Base-by-base conservation (phyloP, 1,284 basidiomycete genomes). In the Schizophyllum amplum region DNA sequence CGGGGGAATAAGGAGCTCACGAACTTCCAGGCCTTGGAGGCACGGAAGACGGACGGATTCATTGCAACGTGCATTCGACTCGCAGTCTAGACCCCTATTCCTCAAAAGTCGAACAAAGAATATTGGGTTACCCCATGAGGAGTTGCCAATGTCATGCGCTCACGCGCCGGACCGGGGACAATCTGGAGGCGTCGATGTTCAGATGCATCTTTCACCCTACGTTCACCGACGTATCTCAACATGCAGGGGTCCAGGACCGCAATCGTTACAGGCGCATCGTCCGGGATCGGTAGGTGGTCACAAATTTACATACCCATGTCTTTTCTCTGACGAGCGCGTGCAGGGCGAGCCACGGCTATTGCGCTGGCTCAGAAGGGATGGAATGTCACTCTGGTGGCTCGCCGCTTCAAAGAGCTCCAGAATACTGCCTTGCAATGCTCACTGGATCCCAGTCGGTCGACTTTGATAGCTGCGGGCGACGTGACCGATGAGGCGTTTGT, bases 401-500 rank as follows among this genome's bases (percentile, higher is more conserved):
- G 89, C 23, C 48, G 48, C 48, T 11, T 9, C 20, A 21, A 50
- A 2, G 48, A 21, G 48, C 48, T 50, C 2, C 15, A 50, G 48
- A 50, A n/a, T 21, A 21, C 48, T 22, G 48, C 21, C 13, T 9
- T 11, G 15, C 48, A 11, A 21, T 50, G 48, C 48, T 9, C 15
- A 9, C 74, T 74, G 27, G 61, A 67, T 2, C 64, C 77, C 47
- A 84, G 83, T 63, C 64, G 67, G n/a, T 67, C 72, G 24, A 65
- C 71, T n/a, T 69, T 69, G 4, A 66, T 79, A 6, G 68, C 86
- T 17, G 64, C 75, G 0, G 90, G 87, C 1, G 86, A 91, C 65
- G 77, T 91, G 9, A 74, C 80, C 0, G 73, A 81, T 51, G 83
- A 87, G 64, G 70, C 66, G 0, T 83, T 83, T 55, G 84, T 90